A percentile compares a stretch with the other conserved stretches of the same genome.
Evolutionary conservation across 2,329 filamentous ascomycete species (phyloP).

Genomic region (Metarhizium guizhouense): DNA sequence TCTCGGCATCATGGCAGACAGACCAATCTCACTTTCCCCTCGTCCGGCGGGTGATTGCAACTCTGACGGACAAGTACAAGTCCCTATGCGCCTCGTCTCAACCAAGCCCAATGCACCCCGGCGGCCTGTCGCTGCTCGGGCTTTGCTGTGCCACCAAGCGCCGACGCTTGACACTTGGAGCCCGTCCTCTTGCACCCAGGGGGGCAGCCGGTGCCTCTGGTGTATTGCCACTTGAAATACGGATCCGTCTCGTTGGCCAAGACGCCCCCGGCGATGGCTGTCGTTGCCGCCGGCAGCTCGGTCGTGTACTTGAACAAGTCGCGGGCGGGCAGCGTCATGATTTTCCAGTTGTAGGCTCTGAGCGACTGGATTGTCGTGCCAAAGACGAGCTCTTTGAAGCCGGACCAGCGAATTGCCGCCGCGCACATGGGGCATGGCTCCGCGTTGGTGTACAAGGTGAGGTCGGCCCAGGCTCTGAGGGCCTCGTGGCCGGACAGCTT

Average conservation of each 20-base stretch:
- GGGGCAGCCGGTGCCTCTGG: conserved; percentile 13
- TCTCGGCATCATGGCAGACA: neutral
- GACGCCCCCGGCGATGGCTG: conserved; percentile 32
- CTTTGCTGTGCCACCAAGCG: neutral
- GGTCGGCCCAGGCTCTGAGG: conserved; percentile 31
- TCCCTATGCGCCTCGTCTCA: neutral
- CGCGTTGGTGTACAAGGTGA: conserved; percentile 48
- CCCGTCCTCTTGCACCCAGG: conserved; percentile 1
- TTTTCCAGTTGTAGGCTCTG: conserved; percentile 37
- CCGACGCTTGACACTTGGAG: neutral
- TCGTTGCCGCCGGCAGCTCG: conserved; percentile 28
- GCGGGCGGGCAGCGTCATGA: conserved; percentile 36
- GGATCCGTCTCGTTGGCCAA: conserved; percentile 44
- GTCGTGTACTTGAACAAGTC: conserved; percentile 32
- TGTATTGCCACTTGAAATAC: conserved; percentile 46
- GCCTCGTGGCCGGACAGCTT: conserved; percentile 30
- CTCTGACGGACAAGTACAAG: no score
- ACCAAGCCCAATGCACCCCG: neutral
- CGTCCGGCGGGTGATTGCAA: no score
- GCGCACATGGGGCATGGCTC: conserved; percentile 52
- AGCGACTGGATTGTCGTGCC: conserved; percentile 40
- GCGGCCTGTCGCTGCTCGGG: neutral
- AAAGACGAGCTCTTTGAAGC: conserved; percentile 46
- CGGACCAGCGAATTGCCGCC: conserved; percentile 45
- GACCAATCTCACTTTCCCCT: neutral